These are phyloP conservation scores for Apiospora koreana DNA, from an alignment of 2,329 filamentous ascomycete species.

Conservation along the genomic window DNA sequence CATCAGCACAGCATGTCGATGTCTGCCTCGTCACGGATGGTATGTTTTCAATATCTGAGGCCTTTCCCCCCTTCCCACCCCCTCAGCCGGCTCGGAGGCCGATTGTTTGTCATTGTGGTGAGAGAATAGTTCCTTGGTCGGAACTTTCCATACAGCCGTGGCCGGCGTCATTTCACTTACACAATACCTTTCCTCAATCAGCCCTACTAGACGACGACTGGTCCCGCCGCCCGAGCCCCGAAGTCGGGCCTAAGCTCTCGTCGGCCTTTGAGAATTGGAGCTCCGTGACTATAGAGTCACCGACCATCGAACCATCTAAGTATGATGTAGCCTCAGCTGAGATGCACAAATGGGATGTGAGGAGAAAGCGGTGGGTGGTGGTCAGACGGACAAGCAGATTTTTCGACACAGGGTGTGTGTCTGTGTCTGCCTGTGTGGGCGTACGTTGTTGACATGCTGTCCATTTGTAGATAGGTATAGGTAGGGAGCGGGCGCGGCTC, in stretches of 20 bases:
- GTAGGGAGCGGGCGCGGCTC: not conserved
- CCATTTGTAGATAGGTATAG: not conserved
- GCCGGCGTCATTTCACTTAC: not conserved
- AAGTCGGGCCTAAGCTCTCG: not conserved
- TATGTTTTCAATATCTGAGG: not conserved
- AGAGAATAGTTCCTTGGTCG: not conserved
- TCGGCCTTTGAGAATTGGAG: not conserved
- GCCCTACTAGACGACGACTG: not conserved
- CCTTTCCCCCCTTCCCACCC: not conserved
- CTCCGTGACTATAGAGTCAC: not conserved
- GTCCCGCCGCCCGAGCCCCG: conserved; percentile 4
- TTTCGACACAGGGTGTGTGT: not conserved
- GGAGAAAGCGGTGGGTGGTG: not conserved
- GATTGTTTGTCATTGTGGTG: not conserved
- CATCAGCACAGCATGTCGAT: not conserved
- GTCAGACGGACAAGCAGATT: not conserved
- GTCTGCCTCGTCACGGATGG: not conserved
- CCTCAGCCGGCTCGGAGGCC: not conserved
- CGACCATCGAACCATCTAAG: not conserved
- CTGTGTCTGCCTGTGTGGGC: too few relatives aligned
- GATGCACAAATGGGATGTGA: not conserved
- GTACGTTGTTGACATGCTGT: conserved; percentile 1
- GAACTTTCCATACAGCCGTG: not conserved
- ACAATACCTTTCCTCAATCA: not conserved
- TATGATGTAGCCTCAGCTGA: not conserved